These are phyloP conservation scores for Deinandra increscens DNA, from an alignment of 129 eudicot genomes.

Conservation along the genomic window DNA sequence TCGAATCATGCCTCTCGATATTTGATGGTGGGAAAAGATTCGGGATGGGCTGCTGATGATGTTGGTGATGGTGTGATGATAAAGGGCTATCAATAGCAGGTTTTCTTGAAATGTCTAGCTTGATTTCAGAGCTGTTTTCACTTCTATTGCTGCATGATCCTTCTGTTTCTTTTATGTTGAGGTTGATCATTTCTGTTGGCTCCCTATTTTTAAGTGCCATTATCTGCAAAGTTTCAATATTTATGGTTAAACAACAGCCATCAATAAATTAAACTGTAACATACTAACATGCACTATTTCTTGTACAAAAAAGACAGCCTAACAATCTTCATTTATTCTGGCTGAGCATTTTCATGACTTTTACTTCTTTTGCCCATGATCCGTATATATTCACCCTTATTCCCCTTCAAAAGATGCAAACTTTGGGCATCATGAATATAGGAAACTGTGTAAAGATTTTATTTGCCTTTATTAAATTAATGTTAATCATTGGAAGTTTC, in stretches of 20 bases:
- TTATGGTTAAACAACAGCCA: slow-evolving; percentile 11
- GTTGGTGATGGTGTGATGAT: slow-evolving; percentile 40
- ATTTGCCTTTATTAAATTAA: slow-evolving; percentile 10
- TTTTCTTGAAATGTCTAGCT: slow-evolving; percentile 73
- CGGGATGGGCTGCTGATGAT: slow-evolving; percentile 38
- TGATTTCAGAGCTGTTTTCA: slow-evolving; percentile 91
- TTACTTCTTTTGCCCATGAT: slow-evolving; percentile 17
- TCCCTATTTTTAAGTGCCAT: slow-evolving; percentile 76
- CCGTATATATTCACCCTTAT: slow-evolving; percentile 18
- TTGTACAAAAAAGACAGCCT: not conserved
- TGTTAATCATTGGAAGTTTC: slow-evolving; percentile 26
- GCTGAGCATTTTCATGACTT: not conserved
- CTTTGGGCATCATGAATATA: slow-evolving; percentile 22
- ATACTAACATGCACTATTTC: not conserved
- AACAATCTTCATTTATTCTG: slow-evolving; percentile 9
- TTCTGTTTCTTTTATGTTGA: slow-evolving; percentile 89
- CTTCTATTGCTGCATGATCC: slow-evolving; percentile 89
- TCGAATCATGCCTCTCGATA: slow-evolving; percentile 38
- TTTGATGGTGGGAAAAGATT: slow-evolving; percentile 55
- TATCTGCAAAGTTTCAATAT: slow-evolving; percentile 47
- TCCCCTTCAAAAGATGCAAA: slow-evolving; percentile 22
- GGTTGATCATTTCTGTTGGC: slow-evolving; percentile 81
- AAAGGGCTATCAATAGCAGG: slow-evolving; percentile 59
- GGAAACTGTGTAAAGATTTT: slow-evolving; percentile 23
- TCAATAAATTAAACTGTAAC: not conserved